A percentile compares a stretch with the other conserved stretches of the same genome.
Evolutionary conservation across 805 yeast genomes (phyloP).

Genomic region (Kuraishia borneana): DNA sequence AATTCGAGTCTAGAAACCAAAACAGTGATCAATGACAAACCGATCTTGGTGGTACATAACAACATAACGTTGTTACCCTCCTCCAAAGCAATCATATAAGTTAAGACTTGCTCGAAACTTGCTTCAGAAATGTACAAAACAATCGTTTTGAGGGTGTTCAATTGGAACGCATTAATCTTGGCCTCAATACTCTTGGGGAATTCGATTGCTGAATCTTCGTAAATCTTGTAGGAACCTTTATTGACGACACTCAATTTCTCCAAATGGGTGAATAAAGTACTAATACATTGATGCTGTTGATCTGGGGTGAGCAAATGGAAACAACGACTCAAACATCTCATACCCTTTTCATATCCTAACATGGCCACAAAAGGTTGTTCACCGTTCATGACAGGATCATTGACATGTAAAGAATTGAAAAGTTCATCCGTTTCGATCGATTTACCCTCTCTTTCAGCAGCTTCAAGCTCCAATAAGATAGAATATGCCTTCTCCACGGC

Average conservation of each 20-base stretch:
- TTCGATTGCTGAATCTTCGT: constrained; percentile 26
- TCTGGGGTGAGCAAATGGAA: constrained; percentile 72
- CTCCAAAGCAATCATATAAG: constrained; percentile 58
- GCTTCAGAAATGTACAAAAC: constrained; percentile 80
- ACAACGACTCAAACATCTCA: constrained; percentile 79
- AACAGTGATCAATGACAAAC: constrained; percentile 82
- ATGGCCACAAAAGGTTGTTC: constrained; percentile 76
- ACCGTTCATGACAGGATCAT: constrained; percentile 41
- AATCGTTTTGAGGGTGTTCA: constrained; percentile 72
- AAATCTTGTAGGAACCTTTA: constrained; percentile 68
- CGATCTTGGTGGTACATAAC: constrained; percentile 64
- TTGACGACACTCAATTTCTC: constrained; percentile 70
- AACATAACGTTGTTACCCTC: constrained; percentile 61
- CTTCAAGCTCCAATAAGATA: constrained; percentile 69
- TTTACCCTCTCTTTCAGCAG: constrained; percentile 49
- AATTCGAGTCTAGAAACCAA: constrained; percentile 85
- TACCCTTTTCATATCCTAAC: constrained; percentile 75
- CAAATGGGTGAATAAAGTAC: constrained; percentile 69
- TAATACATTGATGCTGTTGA: constrained; percentile 66
- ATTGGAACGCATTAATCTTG: constrained; percentile 67
- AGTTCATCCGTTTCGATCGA: constrained; percentile 36
- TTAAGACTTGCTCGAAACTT: constrained; percentile 67
- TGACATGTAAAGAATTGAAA: constrained; percentile 72
- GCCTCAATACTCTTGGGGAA: constrained; percentile 44
- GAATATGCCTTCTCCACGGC: constrained; percentile 72